A percentile compares a stretch with the other conserved stretches of the same genome.
phyloP scores from a whole-genome alignment of 371 early-diverging fungal species.

The Mucor mucedo region DNA sequence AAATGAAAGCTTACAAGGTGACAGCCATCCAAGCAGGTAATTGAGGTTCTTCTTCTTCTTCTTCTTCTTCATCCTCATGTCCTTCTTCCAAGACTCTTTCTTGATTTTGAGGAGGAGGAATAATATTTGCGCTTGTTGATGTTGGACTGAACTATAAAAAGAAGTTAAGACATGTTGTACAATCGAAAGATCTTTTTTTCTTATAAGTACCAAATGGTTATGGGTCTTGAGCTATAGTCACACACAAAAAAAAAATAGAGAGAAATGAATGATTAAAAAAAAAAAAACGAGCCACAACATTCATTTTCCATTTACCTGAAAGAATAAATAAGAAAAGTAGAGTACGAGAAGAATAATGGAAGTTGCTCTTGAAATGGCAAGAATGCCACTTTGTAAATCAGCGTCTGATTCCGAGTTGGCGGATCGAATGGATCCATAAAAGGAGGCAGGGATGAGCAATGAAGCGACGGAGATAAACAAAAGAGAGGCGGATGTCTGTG shows the following conservation, averaged over 20 bases:
- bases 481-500: conserved; percentile 81
- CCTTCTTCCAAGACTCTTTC: not conserved
- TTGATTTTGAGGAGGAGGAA: not conserved
- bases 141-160: no score
- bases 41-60: conserved; percentile 61
- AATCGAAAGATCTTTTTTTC: not conserved
- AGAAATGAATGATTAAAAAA: not conserved
- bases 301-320: conserved; percentile 56
- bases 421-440: conserved; percentile 52
- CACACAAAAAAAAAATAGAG: no score
- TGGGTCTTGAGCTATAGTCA: conserved; percentile 66
- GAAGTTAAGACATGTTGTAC: not conserved
- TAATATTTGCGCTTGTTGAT: no score
- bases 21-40: conserved; percentile 61
- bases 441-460: conserved; percentile 81
- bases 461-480: conserved; percentile 78
- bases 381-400: conserved; percentile 41
- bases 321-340: conserved; percentile 76
- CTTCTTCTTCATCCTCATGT: conserved; percentile 39
- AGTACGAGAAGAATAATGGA: conserved; percentile 75
- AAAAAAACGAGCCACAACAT: conserved; percentile 6
- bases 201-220: conserved; percentile 52
- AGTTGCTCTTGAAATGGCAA: conserved; percentile 71
- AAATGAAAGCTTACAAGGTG: conserved; percentile 33
- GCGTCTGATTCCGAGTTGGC: not conserved